These are phyloP conservation scores for Berberis vulgaris DNA, from an alignment of 164 flowering plant genomes.

Conservation along the genomic window DNA sequence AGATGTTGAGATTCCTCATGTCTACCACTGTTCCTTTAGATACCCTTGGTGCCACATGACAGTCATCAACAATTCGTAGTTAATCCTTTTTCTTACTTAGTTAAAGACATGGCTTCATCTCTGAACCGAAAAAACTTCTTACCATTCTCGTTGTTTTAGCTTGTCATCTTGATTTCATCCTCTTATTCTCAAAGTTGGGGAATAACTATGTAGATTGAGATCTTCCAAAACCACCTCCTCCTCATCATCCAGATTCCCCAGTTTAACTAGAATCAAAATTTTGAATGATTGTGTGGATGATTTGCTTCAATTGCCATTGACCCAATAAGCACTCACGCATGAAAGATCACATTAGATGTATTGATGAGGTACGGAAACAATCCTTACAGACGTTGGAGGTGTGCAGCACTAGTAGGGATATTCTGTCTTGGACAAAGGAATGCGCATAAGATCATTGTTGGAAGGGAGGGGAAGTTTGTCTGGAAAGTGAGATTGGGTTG, in stretches of 20 bases:
- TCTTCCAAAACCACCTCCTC: slow-evolving; percentile 4
- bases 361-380: slow-evolving; percentile 7
- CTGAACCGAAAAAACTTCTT: not conserved
- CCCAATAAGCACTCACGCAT: not conserved
- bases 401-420: slow-evolving; percentile 7
- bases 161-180: slow-evolving; percentile 15
- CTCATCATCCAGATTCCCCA: not conserved
- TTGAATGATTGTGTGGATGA: slow-evolving; percentile 2
- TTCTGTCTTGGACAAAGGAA: slow-evolving; percentile 3
- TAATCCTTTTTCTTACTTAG: too few species aligned
- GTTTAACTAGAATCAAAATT: not conserved
- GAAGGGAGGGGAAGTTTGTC: not conserved
- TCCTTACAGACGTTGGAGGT: slow-evolving; percentile 5
- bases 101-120: not conserved
- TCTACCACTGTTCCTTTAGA: too few species aligned
- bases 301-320: slow-evolving; percentile 5
- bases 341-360: not conserved
- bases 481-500: not conserved
- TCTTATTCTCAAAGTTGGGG: not conserved
- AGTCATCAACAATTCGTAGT: too few species aligned
- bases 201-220: slow-evolving; percentile 1
- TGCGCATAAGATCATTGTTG: slow-evolving; percentile 7
- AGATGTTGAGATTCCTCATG: too few species aligned
- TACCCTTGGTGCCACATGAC: too few species aligned
- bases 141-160: slow-evolving; percentile 14